A percentile compares a stretch with the other conserved stretches of the same genome.
These are phyloP conservation scores for Colletotrichum lupini DNA, from an alignment of 2,329 filamentous ascomycete genomes.

Conservation along the genomic window DNA sequence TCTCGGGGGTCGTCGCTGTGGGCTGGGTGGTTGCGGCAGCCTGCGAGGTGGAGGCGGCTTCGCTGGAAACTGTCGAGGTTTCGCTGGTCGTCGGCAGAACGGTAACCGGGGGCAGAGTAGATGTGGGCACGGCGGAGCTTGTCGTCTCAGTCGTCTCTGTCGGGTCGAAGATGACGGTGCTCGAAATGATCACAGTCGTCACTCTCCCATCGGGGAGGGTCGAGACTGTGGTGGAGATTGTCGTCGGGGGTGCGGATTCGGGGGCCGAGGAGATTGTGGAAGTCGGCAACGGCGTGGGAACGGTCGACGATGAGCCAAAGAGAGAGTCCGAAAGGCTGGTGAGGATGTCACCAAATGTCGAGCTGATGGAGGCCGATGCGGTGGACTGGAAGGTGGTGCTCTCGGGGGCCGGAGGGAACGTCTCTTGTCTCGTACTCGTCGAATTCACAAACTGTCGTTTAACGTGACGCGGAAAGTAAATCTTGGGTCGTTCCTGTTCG, in stretches of 20 bases:
- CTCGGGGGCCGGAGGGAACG: conserved; percentile 39
- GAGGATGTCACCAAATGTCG: conserved; percentile 29
- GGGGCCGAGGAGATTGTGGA: conserved; percentile 12
- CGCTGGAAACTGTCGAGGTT: background rate
- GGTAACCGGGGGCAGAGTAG: conserved; percentile 30
- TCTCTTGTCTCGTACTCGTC: conserved; percentile 48
- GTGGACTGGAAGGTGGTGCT: conserved; percentile 37
- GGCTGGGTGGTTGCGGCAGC: conserved; percentile 9
- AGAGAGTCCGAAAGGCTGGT: conserved; percentile 36
- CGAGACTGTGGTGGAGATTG: conserved; percentile 33
- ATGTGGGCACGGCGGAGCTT: conserved; percentile 22
- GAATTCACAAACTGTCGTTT: conserved; percentile 61
- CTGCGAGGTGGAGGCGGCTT: background rate
- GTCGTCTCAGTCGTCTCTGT: conserved; percentile 29
- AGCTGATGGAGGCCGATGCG: background rate
- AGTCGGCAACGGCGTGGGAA: conserved; percentile 6
- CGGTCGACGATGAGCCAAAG: conserved; percentile 25
- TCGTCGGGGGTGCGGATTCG: conserved; percentile 7
- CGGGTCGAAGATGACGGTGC: conserved; percentile 38
- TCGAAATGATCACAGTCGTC: conserved; percentile 43
- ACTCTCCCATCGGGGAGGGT: conserved; percentile 35
- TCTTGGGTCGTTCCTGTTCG: conserved; percentile 59
- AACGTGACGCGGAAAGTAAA: conserved; percentile 68
- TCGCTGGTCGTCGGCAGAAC: conserved; percentile 35
- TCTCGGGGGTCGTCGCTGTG: conserved; percentile 28